Evolutionary conservation across 306 rosid species (phyloP).

Genomic region (Biancaea sappan): DNA sequence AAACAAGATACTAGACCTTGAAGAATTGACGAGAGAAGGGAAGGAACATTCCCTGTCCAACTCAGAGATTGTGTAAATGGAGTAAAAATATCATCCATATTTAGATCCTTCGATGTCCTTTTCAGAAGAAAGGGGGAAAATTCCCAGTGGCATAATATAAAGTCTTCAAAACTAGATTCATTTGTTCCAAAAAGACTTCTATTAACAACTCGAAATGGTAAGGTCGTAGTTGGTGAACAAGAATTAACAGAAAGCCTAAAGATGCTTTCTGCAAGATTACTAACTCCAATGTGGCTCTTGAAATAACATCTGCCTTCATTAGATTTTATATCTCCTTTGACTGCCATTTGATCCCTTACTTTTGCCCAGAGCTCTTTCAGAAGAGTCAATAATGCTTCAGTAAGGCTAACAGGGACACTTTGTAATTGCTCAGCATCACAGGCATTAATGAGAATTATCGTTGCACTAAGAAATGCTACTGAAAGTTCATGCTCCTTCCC

Average conservation of each 20-base stretch:
- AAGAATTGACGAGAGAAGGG: slow-evolving; percentile 61
- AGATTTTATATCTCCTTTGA: slow-evolving; percentile 28
- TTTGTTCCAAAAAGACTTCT: slow-evolving; percentile 55
- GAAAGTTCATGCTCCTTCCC: slow-evolving; percentile 60
- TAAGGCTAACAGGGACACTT: slow-evolving; percentile 44
- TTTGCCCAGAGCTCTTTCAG: slow-evolving; percentile 55
- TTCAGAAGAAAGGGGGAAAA: slow-evolving; percentile 52
- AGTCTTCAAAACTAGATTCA: slow-evolving; percentile 58
- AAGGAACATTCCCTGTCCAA: slow-evolving; percentile 46
- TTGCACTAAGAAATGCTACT: slow-evolving; percentile 51
- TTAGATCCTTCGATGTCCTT: slow-evolving; percentile 31
- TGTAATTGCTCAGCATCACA: slow-evolving; percentile 57
- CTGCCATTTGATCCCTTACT: slow-evolving; percentile 42
- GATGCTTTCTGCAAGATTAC: slow-evolving; percentile 64
- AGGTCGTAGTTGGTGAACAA: slow-evolving; percentile 25
- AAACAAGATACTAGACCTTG: slow-evolving; percentile 65
- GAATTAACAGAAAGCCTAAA: slow-evolving; percentile 68
- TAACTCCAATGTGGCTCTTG: slow-evolving; percentile 51
- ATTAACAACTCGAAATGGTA: slow-evolving; percentile 53
- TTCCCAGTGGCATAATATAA: slow-evolving; percentile 70
- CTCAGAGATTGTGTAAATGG: slow-evolving; percentile 46
- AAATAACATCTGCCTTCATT: slow-evolving; percentile 36
- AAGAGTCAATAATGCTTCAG: slow-evolving; percentile 37
- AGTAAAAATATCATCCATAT: slow-evolving; percentile 45
- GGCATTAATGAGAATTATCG: slow-evolving; percentile 55